A percentile compares a stretch with the other conserved stretches of the same genome.
Evolutionary conservation across 2,329 filamentous ascomycete species (phyloP).

Genomic region (Chaetomium globosum): DNA sequence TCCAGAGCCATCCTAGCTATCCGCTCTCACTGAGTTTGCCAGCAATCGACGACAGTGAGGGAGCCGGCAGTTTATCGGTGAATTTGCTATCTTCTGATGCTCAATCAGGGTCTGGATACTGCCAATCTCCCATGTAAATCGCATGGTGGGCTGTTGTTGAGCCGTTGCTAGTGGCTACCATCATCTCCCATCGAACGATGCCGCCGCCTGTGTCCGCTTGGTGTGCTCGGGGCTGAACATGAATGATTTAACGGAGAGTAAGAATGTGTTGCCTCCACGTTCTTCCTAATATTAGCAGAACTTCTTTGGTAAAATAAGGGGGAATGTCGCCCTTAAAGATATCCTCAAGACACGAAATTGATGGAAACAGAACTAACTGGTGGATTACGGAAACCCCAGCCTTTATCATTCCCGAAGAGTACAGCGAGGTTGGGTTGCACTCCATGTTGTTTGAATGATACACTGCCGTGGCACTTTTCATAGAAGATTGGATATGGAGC

Average conservation of each 20-base stretch:
- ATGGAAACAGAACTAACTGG: neutral
- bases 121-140: neutral
- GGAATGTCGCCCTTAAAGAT: neutral
- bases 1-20: neutral
- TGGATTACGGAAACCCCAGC: too few species aligned
- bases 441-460: neutral
- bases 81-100: neutral
- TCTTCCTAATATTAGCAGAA: neutral
- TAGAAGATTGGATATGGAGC: neutral
- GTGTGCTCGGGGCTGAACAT: conserved; percentile 16
- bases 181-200: too few species aligned
- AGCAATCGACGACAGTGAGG: neutral
- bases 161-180: neutral
- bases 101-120: neutral
- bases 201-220: conserved; percentile 15
- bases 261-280: conserved; percentile 5
- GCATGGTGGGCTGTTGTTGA: neutral
- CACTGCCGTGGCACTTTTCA: neutral
- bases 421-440: neutral
- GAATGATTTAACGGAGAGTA: conserved; percentile 20
- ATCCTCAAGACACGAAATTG: neutral
- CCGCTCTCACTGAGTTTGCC: neutral
- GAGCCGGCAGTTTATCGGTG: neutral
- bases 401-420: neutral
- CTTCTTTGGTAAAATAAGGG: neutral